These are phyloP conservation scores for Saccharomycopsis hybrid DNA, from an alignment of 1,139 yeast species.

Conservation along the genomic window DNA sequence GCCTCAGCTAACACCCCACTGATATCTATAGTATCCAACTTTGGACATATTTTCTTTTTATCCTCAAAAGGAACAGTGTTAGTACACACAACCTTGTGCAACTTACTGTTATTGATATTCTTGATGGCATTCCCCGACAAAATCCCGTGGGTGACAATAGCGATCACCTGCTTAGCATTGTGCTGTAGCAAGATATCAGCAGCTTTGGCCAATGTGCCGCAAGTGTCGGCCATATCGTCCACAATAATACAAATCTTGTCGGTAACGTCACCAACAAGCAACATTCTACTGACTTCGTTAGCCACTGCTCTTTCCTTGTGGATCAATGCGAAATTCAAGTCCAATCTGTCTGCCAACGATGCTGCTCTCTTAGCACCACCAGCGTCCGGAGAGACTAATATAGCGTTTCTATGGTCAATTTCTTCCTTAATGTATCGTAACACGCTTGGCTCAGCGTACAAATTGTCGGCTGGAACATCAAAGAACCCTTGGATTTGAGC, in stretches of 20 bases:
- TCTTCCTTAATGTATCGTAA: conserved; percentile 80
- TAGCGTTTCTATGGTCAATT: conserved; percentile 61
- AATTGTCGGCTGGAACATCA: conserved; percentile 91
- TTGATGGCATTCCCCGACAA: conserved; percentile 83
- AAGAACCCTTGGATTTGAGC: conserved; percentile 97
- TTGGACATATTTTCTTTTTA: conserved; percentile 62
- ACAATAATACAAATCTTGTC: conserved; percentile 84
- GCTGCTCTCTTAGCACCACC: conserved; percentile 99
- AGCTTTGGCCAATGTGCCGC: conserved; percentile 95
- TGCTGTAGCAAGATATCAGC: conserved; percentile 82
- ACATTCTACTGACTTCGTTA: conserved; percentile 92
- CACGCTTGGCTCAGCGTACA: conserved; percentile 93
- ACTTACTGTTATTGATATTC: conserved; percentile 70
- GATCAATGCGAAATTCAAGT: conserved; percentile 88
- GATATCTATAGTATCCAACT: conserved; percentile 76
- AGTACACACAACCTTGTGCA: conserved; percentile 83
- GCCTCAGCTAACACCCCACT: conserved; percentile 94
- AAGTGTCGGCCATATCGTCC: conserved; percentile 98
- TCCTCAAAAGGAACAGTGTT: conserved; percentile 91
- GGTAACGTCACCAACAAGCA: conserved; percentile 90
- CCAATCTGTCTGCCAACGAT: conserved; percentile 85
- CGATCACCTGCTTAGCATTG: conserved; percentile 80
- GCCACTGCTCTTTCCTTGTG: conserved; percentile 96
- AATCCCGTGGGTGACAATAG: conserved; percentile 94
- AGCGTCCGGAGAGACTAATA: conserved; percentile 94